These are phyloP conservation scores for Aspergillus neoniger DNA, from an alignment of 2,329 filamentous ascomycete genomes.

Conservation along the genomic window DNA sequence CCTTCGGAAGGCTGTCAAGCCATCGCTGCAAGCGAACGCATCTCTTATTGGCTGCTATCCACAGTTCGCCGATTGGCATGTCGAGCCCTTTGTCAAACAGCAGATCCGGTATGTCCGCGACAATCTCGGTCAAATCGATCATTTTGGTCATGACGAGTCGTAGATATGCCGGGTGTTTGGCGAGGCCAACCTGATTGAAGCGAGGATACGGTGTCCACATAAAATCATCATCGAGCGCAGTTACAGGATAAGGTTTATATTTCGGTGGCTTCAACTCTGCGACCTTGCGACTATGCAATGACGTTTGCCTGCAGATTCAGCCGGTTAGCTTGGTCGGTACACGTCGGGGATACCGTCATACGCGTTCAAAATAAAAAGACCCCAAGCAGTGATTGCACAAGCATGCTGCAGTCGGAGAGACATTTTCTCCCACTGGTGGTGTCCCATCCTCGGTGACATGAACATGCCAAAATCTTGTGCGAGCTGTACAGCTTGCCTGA, in stretches of 20 bases:
- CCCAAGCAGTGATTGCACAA: constrained; percentile 32
- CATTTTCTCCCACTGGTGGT: constrained; percentile 13
- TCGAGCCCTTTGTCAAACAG: constrained; percentile 24
- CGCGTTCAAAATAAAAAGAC: constrained; percentile 34
- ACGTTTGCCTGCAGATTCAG: constrained; percentile 29
- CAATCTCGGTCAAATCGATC: constrained; percentile 25
- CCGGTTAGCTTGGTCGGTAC: constrained; percentile 11
- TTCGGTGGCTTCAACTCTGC: constrained; percentile 24
- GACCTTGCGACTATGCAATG: constrained; percentile 27
- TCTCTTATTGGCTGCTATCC: constrained; percentile 20
- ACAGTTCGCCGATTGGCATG: constrained; percentile 19
- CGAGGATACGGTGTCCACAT: constrained; percentile 39
- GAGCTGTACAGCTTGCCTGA: constrained; percentile 36
- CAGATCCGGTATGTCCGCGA: constrained; percentile 28
- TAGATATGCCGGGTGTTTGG: constrained; percentile 30
- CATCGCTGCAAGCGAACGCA: constrained; percentile 28
- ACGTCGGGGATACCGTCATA: constrained; percentile 11
- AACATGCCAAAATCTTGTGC: constrained; percentile 36
- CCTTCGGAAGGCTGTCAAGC: constrained; percentile 23
- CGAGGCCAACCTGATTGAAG: constrained; percentile 30
- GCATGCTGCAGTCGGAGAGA: constrained; percentile 24
- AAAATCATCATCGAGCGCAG: constrained; percentile 18
- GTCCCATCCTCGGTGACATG: constrained; percentile 15
- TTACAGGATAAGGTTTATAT: constrained; percentile 15
- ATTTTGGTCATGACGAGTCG: constrained; percentile 26